A percentile compares a stretch with the other conserved stretches of the same genome.
Conservation (phyloP, 495 filamentous ascomycete species). For the Penicillium lagena region DNA sequence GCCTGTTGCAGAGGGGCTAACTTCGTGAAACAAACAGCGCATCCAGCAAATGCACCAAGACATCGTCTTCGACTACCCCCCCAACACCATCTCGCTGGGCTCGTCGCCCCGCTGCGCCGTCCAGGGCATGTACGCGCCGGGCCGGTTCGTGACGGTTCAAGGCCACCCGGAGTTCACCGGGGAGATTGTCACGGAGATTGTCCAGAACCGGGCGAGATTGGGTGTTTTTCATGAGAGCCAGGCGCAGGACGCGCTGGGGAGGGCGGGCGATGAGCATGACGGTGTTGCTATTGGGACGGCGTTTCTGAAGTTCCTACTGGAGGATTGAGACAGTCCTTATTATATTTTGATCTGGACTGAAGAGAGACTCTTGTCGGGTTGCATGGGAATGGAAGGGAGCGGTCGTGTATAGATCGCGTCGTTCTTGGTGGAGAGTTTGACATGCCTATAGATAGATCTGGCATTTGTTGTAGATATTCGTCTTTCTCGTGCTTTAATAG, state of each 20-base stretch:
- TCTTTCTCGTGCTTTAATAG: no score
- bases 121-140: conserved; percentile 73
- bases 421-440: no score
- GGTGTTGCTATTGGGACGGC: conserved; percentile 60
- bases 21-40: conserved; percentile 36
- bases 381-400: no score
- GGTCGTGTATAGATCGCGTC: no score
- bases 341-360: no score
- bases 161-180: conserved; percentile 86
- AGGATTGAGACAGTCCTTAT: conserved; percentile 20
- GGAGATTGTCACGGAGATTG: conserved; percentile 66
- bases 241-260: conserved; percentile 57
- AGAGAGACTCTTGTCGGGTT: no score
- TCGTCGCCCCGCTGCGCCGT: conserved; percentile 60
- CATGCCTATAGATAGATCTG: no score
- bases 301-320: conserved; percentile 70
- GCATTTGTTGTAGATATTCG: no score
- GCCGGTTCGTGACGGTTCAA: conserved; percentile 69
- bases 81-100: conserved; percentile 56
- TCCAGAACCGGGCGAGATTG: conserved; percentile 48
- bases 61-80: conserved; percentile 60
- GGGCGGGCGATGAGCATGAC: conserved; percentile 65
- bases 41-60: conserved; percentile 92
- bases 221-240: conserved; percentile 63
- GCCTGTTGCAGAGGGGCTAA: not conserved